Evolutionary conservation across 768 basidiomycete genomes (phyloP).

Genomic region (Daedaleopsis nitida): DNA sequence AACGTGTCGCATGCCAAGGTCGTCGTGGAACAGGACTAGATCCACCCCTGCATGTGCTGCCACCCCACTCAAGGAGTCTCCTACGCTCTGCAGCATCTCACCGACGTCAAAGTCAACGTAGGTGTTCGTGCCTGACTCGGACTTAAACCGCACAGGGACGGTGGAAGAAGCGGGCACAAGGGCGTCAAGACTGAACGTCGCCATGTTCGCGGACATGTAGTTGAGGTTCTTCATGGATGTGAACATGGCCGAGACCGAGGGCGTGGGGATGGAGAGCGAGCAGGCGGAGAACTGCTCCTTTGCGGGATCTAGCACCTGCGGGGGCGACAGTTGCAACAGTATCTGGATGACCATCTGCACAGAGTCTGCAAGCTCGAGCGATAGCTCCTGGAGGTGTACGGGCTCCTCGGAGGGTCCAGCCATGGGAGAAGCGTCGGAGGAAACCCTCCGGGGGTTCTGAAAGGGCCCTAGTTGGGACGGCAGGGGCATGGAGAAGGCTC

Average conservation of each 20-base stretch:
- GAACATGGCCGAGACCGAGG: constrained; percentile 86
- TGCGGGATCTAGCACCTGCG: constrained; percentile 87
- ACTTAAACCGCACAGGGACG: background rate
- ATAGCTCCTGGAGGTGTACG: constrained; percentile 64
- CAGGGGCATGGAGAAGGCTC: constrained; percentile 80
- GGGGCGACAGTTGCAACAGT: constrained; percentile 85
- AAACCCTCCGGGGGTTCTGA: constrained; percentile 60
- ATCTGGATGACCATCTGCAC: constrained; percentile 91
- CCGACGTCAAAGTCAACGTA: constrained; percentile 82
- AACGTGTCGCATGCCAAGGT: constrained; percentile 85
- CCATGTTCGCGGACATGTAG: constrained; percentile 88
- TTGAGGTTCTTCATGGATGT: constrained; percentile 93
- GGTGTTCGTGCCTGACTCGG: constrained; percentile 12
- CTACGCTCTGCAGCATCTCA: constrained; percentile 86
- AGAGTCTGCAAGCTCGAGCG: constrained; percentile 87
- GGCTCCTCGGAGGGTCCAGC: constrained; percentile 32
- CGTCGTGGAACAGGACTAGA: constrained; percentile 87
- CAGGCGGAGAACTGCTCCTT: constrained; percentile 94
- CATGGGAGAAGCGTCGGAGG: constrained; percentile 25
- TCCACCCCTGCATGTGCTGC: constrained; percentile 87
- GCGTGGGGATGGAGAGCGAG: constrained; percentile 82
- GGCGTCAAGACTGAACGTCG: constrained; percentile 41
- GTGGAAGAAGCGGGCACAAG: constrained; percentile 13
- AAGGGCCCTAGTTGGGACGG: constrained; percentile 77
- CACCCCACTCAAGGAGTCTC: constrained; percentile 82